Evolutionary conservation across 2,329 filamentous ascomycete genomes (phyloP).

Genomic region (Pestalotiopsis sp.): DNA sequence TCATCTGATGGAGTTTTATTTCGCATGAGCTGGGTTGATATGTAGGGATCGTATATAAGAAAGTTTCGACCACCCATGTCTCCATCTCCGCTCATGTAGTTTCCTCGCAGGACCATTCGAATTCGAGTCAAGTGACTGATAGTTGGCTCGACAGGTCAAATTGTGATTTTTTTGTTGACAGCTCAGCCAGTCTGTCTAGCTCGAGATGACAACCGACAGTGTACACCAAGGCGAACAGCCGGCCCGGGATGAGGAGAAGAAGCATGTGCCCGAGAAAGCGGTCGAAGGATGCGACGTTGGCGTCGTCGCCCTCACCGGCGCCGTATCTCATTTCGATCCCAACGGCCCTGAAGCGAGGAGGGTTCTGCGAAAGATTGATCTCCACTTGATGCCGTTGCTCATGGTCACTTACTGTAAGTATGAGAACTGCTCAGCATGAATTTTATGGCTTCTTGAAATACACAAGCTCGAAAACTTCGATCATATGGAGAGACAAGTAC

Average conservation of each 20-base stretch:
- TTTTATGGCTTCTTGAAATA: too few relatives aligned
- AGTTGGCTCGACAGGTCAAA: neutral
- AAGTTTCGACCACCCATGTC: neutral
- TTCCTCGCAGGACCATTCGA: neutral
- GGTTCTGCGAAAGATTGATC: constrained; percentile 4
- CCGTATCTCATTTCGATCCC: neutral
- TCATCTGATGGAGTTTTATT: neutral
- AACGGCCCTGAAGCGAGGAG: neutral
- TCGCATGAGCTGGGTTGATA: neutral
- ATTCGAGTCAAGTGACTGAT: neutral
- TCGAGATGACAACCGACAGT: neutral
- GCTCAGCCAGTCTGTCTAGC: neutral
- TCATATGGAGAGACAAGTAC: neutral
- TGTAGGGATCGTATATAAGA: neutral
- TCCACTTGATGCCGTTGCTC: neutral
- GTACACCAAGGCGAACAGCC: neutral
- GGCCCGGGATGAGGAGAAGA: neutral
- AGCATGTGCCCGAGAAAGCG: neutral
- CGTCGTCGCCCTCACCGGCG: neutral
- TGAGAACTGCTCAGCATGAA: neutral
- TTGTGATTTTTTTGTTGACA: neutral
- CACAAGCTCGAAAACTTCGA: neutral
- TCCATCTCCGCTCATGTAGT: neutral
- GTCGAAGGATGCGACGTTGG: neutral
- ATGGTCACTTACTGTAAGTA: constrained; percentile 1